Base-by-base conservation (phyloP, 371 early-diverging fungal genomes). In the Circinella umbellata region DNA sequence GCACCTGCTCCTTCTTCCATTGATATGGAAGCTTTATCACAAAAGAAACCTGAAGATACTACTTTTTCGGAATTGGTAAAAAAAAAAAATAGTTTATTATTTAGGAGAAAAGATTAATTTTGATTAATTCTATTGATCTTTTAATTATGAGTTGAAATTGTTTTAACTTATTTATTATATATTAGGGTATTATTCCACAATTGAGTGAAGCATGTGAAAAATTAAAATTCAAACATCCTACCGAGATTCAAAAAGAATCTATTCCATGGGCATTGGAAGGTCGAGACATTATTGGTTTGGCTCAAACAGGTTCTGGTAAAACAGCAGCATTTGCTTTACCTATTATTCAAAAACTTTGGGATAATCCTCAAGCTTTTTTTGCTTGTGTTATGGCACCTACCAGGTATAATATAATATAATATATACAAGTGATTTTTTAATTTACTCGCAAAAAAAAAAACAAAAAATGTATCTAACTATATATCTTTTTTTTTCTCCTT, bases 341-440 rank as follows among this genome's bases (percentile, higher is more conserved):
- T 17, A 96, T 99, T 55, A 89, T 98, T 66, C 96, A 99, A 72
- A 90, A 91, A 49, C 85, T 97, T 20, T 95, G 95, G 94, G 88
- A 93, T 42, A 88, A 91, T 64, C 98, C 98, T 7, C 91, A 92
- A 61, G 92, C 94, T 9, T 86, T 98, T 57, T 98, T 93, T 85
- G 97, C 96, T 4, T 96, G 96, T 76, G 90, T 99, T 42, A 87
- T 99, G 89, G 97, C 99, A 27, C 99, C 99, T 10, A 99, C 99
- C 8, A 92, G 93, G 91, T 94, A 90, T 34, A 42, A 11, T 11
- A 42, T n/a, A n/a, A n/a, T n/a, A n/a, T n/a, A n/a, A n/a, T 11
- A 42, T 11, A 42, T 42, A 42, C 11, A 42, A 9, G n/a, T n/a
- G n/a, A n/a, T n/a, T n/a, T n/a, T n/a, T 1, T 6, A 42, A 42